Evolutionary conservation across 2,329 filamentous ascomycete species (phyloP).

Genomic region (Microdochium bolleyi): DNA sequence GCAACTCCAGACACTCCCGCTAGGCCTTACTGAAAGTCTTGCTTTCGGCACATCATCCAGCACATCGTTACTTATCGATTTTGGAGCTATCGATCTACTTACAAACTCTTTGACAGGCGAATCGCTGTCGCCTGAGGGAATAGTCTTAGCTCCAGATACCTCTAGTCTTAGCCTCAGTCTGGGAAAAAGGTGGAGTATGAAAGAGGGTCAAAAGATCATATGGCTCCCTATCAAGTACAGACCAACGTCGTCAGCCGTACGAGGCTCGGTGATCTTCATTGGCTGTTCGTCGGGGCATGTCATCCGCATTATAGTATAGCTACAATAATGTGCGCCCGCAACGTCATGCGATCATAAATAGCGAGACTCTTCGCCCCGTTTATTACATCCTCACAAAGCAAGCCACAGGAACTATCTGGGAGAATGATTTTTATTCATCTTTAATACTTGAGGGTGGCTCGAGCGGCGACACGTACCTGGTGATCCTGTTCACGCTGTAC

Average conservation of each 20-base stretch:
- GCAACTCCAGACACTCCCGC: neutral
- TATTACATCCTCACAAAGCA: neutral
- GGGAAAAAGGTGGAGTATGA: neutral
- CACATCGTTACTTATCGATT: neutral
- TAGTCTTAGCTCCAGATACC: neutral
- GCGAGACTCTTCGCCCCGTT: neutral
- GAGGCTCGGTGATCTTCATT: neutral
- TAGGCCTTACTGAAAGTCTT: neutral
- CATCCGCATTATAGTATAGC: neutral
- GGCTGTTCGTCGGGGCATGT: neutral
- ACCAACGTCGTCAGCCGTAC: neutral
- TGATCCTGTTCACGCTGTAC: conserved; percentile 72
- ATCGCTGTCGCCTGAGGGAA: neutral
- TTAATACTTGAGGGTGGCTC: conserved; percentile 19
- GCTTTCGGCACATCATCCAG: neutral
- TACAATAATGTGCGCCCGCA: neutral
- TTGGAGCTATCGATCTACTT: neutral
- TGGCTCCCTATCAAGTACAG: neutral
- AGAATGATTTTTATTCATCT: neutral
- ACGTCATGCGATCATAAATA: neutral
- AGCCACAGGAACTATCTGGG: neutral
- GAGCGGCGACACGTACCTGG: conserved; percentile 69
- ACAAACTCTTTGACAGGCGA: neutral
- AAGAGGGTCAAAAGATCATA: neutral
- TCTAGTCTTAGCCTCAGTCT: neutral